Percentiles rank a stretch among this genome's conserved stretches.
phyloP scores from a whole-genome alignment of 805 yeast genomes.

The Yarrowia keelungensis region DNA sequence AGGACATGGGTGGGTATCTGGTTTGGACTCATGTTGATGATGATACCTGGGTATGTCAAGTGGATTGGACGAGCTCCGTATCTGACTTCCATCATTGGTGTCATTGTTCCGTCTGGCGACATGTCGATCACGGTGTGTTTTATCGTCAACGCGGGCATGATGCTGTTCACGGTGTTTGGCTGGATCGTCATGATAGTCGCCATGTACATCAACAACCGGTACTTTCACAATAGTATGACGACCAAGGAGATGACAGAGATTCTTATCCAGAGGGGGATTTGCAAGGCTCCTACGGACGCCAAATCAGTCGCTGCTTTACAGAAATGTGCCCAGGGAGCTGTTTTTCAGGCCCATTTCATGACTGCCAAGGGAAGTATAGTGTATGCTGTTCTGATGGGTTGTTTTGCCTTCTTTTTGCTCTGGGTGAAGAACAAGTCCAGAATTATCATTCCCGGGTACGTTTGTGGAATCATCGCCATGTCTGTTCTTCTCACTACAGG shows the following conservation, averaged over 20 bases:
- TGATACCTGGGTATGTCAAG: constrained; percentile 5
- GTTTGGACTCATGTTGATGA: constrained; percentile 25
- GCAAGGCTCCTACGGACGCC: constrained; percentile 2
- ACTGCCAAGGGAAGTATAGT: constrained; percentile 5
- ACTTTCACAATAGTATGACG: constrained; percentile 4
- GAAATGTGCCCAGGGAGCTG: neutral
- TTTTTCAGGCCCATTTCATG: constrained; percentile 15
- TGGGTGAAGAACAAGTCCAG: constrained; percentile 25
- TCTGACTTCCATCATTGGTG: constrained; percentile 5
- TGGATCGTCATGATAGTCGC: constrained; percentile 9
- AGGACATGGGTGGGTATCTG: constrained; percentile 8
- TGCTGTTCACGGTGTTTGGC: constrained; percentile 6
- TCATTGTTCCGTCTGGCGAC: constrained; percentile 1
- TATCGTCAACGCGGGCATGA: constrained; percentile 5
- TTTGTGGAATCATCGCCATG: constrained; percentile 10
- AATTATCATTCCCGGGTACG: constrained; percentile 7
- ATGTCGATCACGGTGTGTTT: constrained; percentile 13
- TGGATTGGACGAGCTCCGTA: constrained; percentile 25
- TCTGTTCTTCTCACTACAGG: neutral
- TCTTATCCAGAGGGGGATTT: constrained; percentile 1
- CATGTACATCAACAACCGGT: constrained; percentile 26
- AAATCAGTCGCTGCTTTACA: neutral
- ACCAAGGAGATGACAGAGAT: neutral
- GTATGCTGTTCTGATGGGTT: constrained; percentile 6
- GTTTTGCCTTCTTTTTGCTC: constrained; percentile 1